A percentile compares a stretch with the other conserved stretches of the same genome.
Evolutionary conservation across 192 early-diverging fungal species (phyloP).

Genomic region (Paraglomus brasilianum): DNA sequence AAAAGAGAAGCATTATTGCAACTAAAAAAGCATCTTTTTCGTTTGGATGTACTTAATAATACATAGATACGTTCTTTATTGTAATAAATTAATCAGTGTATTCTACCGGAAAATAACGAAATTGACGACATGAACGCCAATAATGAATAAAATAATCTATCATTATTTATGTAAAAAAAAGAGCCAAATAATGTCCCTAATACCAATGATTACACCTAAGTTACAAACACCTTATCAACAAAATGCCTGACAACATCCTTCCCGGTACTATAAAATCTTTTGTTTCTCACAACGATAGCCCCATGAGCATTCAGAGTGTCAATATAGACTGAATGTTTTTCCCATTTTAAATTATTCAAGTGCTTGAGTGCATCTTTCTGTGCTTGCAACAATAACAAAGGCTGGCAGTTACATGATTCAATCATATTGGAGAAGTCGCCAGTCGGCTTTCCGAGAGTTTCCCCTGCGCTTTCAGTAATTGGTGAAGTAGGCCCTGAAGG

Average conservation of each 20-base stretch:
- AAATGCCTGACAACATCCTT: slow-evolving; percentile 50
- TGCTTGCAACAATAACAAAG: slow-evolving; percentile 31
- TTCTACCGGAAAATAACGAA: too few species aligned
- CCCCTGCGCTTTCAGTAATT: not conserved
- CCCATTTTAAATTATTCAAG: slow-evolving; percentile 46
- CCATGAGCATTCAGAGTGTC: slow-evolving; percentile 52
- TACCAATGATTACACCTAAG: too few species aligned
- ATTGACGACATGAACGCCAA: too few species aligned
- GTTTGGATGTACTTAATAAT: too few species aligned
- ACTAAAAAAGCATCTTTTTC: too few species aligned
- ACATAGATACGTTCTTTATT: too few species aligned
- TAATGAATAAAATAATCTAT: too few species aligned
- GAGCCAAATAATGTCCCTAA: too few species aligned
- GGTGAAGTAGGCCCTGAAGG: not conserved
- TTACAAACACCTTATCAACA: slow-evolving; percentile 38
- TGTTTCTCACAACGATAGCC: slow-evolving; percentile 49
- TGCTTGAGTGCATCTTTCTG: slow-evolving; percentile 40
- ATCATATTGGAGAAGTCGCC: not conserved
- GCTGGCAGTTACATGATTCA: too few species aligned
- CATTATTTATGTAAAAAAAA: too few species aligned
- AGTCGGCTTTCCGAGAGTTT: not conserved
- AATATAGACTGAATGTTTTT: slow-evolving; percentile 46
- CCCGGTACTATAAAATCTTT: slow-evolving; percentile 37
- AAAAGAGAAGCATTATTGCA: too few species aligned
- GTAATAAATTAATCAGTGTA: too few species aligned